Evolutionary conservation across 306 rosid genomes (phyloP), one percentile per base, ranked within the genome.

Genomic region (Casuarina glauca): DNA sequence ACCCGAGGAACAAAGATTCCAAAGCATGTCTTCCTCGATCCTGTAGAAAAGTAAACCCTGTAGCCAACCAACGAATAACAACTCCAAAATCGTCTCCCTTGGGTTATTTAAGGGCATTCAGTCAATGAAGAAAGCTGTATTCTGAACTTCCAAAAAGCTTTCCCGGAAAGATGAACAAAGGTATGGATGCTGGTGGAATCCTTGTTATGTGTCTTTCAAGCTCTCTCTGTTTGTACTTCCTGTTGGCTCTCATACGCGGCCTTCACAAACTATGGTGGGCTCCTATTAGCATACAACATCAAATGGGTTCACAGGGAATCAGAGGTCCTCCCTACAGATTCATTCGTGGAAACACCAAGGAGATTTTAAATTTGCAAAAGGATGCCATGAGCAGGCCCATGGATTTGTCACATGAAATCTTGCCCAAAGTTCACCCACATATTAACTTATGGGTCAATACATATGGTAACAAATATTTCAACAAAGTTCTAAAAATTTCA

Each of bases 251-350:
- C 12, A 11, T 69, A 15, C n/a, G 13, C 36, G 54, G n/a, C 54
- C 51, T 69, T 69, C 73, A 44, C n/a, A n/a, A 45, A 69, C 41
- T 43, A 69, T 69, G 54, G 52, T 69, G 73, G 73, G 45, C 73
- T 8, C 54, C 73, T 19, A 45, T 69, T 41, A 52, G 55, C 50
- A 9, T 69, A 2, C 73, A 45, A 3, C 16, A 69, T 46, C 38
- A 13, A 45, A 45, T 80, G 84, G 20, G 15, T 57, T 43, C 32
- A 57, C 80, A 80, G 57, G 84, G 84, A 57, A 60, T 74, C 64
- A 50, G 38, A 55, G 80, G 84, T 41, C 84, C 84, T 57, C 9
- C 84, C 50, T 74, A 74, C 80, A 60, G 48, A 74, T 9, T 75
- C 69, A n/a, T 80, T 66, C 46, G 69, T 60, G 84, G 76, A 80